Percentiles rank a stretch among this genome's conserved stretches.
Evolutionary conservation across 208 protist genomes (phyloP).

Genomic region (Leishmania tropica): DNA sequence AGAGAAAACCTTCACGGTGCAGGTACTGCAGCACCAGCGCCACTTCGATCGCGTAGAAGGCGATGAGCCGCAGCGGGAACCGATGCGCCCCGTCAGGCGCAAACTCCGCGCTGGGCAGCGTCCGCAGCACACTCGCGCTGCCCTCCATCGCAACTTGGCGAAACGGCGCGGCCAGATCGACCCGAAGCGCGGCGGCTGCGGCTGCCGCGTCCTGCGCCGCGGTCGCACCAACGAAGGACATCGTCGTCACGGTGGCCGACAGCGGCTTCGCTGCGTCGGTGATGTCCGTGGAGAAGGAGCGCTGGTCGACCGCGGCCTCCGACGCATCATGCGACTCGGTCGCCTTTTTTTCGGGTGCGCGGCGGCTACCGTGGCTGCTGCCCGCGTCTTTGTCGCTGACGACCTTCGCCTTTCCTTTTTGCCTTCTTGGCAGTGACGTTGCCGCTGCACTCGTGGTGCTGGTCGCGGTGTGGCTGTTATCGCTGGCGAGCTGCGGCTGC

Average conservation of each 20-base stretch:
- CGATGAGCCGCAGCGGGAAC: slow-evolving; percentile 74
- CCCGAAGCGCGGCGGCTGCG: slow-evolving; percentile 14
- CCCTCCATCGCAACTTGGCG: slow-evolving; percentile 34
- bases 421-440: background rate
- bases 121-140: slow-evolving; percentile 18
- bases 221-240: background rate
- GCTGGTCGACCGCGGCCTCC: background rate
- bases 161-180: slow-evolving; percentile 34
- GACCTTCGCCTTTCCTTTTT: background rate
- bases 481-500: background rate
- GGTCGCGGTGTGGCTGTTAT: background rate
- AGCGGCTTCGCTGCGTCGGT: background rate
- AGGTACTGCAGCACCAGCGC: slow-evolving; percentile 90
- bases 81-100: slow-evolving; percentile 52
- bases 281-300: background rate
- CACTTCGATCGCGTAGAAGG: slow-evolving; percentile 92
- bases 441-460: background rate
- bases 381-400: background rate
- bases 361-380: too few relatives aligned
- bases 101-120: slow-evolving; percentile 19
- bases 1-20: slow-evolving; percentile 88
- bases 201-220: slow-evolving; percentile 16
- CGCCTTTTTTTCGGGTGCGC: background rate
- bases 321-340: background rate
- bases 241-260: background rate